Evolutionary conservation across 2,329 filamentous ascomycete genomes (phyloP), one percentile per base, ranked within the genome.

Genomic region (Neonectria magnoliae): DNA sequence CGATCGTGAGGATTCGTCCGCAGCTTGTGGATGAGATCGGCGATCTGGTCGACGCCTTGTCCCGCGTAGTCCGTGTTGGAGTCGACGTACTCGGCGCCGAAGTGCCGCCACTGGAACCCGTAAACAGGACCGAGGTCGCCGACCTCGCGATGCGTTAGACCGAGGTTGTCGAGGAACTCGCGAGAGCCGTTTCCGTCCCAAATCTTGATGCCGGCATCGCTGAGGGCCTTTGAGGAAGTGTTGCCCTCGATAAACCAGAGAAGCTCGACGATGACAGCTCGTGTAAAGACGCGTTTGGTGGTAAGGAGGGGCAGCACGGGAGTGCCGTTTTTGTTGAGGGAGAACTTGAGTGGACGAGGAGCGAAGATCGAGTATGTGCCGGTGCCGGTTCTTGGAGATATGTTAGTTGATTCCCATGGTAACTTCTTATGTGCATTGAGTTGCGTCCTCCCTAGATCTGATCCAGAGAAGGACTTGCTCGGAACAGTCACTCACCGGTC

Each of bases 31-130:
- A 99, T 88, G n/a, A 98, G 90, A 65, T 97, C 92, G 16, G 92
- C 92, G 41, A 99, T 85, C 82, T 99, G 96, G 77, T 99, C 96
- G 16, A 98, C 93, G 18, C 96, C 96, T 77, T 97, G 85, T 0
- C 93, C 94, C 0, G 88, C 85, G 80, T 99, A 99, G 77, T 98
- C 93, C 0, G 91, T 87, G 69, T 89, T 84, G 14, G 90, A 87
- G 75, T 95, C 91, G 18, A 90, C 83, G 78, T 99, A 99, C 66
- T 93, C 89, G 5, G 96, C 96, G 55, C 96, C 96, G 75, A 99
- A 99, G 80, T 98, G 95, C 3, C 96, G 92, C 96, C 96, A 99
- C 81, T 99, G 96, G 82, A 99, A 99, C 2, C 96, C 96, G 77
- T 99, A 99, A 0, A 98, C 94, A 31, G 96, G 96, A 1, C 96